Percentiles rank a stretch among this genome's conserved stretches.
Evolutionary conservation across 2,329 filamentous ascomycete species (phyloP).

Genomic region (Fusarium poae): DNA sequence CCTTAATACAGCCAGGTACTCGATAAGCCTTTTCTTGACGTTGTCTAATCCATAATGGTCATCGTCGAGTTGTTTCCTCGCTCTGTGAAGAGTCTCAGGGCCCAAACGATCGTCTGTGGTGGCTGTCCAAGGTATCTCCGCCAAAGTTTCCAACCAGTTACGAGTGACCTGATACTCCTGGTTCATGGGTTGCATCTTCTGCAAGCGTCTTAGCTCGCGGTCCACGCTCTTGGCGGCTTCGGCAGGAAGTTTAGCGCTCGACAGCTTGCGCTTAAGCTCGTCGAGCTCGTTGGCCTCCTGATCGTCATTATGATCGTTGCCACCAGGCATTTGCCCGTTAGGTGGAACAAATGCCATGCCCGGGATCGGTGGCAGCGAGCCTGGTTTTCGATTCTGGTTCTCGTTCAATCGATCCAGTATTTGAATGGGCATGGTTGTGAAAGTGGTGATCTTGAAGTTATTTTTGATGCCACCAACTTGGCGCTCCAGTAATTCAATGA

Average conservation of each 20-base stretch:
- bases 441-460: slow-evolving; percentile 85
- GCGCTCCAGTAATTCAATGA: slow-evolving; percentile 84
- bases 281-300: slow-evolving; percentile 92
- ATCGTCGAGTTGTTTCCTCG: slow-evolving; percentile 90
- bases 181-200: slow-evolving; percentile 96
- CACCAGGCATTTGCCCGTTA: slow-evolving; percentile 56
- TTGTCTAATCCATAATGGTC: slow-evolving; percentile 97
- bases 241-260: slow-evolving; percentile 81
- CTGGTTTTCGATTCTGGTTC: slow-evolving; percentile 53
- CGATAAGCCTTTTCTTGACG: slow-evolving; percentile 95
- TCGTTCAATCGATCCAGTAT: slow-evolving; percentile 67
- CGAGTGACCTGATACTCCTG: slow-evolving; percentile 95
- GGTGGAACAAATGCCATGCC: slow-evolving; percentile 55
- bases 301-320: slow-evolving; percentile 71
- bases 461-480: slow-evolving; percentile 88
- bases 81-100: slow-evolving; percentile 79
- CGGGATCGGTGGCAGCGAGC: slow-evolving; percentile 56
- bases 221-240: slow-evolving; percentile 94
- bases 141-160: slow-evolving; percentile 92
- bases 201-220: slow-evolving; percentile 85
- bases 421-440: slow-evolving; percentile 75
- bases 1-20: slow-evolving; percentile 95
- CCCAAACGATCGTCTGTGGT: slow-evolving; percentile 89
- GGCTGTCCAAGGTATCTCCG: slow-evolving; percentile 93
- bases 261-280: slow-evolving; percentile 88